Base-by-base conservation (phyloP, 108 stramenopile species). In the Discostella stelligeroides region DNA sequence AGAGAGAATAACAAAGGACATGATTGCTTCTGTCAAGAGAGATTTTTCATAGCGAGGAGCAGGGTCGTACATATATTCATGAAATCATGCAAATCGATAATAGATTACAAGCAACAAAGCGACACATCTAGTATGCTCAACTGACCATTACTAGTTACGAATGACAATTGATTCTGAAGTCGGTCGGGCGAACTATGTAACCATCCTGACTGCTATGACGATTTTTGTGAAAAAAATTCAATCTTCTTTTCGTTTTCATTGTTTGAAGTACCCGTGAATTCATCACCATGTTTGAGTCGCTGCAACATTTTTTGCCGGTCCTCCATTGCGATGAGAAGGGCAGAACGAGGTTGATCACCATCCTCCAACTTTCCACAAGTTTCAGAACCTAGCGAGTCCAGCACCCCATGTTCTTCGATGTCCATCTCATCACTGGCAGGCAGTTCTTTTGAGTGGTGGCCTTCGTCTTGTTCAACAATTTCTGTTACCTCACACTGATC, bases 391-490 rank as follows among this genome's bases (percentile, higher is more conserved):
- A 29, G 7, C 14, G 0, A n/a, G 18, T 46, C 28, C 39, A 42
- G 39, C 4, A 57, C 27, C 7, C 41, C 67, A 40, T 23, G 42
- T 28, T 55, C 55, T 51, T 55, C 67, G 10, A 7, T 38, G 17
- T 57, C 55, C 53, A 34, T 41, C 14, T 13, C 67, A 45, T 55
- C 25, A 29, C 21, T 23, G 48, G n/a, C 30, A 15, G 46, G 18
- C 43, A 6, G 54, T 47, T 56, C 34, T 13, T n/a, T 54, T 48
- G n/a, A n/a, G n/a, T 30, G 38, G 17, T 29, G 39, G 20, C 29
- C 49, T 49, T 25, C 60, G 37, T 56, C 41, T 37, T 46, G 17
- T 9, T 68, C 50, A 17, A n/a, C n/a, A n/a, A n/a, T n/a, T n/a
- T n/a, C n/a, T n/a, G n/a, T n/a, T n/a, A n/a, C n/a, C n/a, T n/a